A percentile compares a stretch with the other conserved stretches of the same genome.
These are phyloP conservation scores for Yarrowia osloensis DNA, from an alignment of 805 yeast genomes.

Conservation along the genomic window DNA sequence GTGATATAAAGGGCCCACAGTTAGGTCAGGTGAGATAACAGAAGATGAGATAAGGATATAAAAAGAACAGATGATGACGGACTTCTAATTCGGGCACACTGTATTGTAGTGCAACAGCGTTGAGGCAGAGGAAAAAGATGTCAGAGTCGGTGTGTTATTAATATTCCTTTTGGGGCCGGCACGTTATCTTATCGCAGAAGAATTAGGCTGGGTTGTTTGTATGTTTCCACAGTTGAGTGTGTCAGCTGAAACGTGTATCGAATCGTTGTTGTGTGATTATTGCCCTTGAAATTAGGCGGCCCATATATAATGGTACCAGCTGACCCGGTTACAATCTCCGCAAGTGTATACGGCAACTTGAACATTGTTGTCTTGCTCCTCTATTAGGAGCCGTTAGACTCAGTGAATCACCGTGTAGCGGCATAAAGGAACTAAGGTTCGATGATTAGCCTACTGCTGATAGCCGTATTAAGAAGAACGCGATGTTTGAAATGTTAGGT, in stretches of 20 bases:
- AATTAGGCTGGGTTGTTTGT: conserved; percentile 10
- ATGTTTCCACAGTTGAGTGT: neutral
- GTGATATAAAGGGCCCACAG: neutral
- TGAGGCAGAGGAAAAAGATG: neutral
- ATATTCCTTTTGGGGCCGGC: conserved; percentile 1
- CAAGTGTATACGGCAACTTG: conserved; percentile 1
- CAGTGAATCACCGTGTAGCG: conserved; percentile 19
- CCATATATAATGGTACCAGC: conserved; percentile 11
- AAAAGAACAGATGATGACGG: neutral
- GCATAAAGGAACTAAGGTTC: conserved; percentile 4
- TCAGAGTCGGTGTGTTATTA: conserved; percentile 3
- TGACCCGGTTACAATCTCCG: conserved; percentile 24
- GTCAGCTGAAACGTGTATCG: neutral
- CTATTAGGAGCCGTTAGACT: conserved; percentile 19
- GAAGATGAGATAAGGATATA: conserved; percentile 2
- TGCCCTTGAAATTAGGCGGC: neutral
- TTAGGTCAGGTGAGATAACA: conserved; percentile 7
- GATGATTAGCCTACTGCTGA: neutral
- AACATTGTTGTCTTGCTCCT: conserved; percentile 13
- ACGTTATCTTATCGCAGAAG: conserved; percentile 11
- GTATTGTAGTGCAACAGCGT: conserved; percentile 7
- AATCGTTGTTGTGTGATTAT: neutral
- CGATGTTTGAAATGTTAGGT: too few species aligned
- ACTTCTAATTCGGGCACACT: neutral
- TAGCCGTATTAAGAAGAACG: neutral